These are phyloP conservation scores for Seiridium cupressi DNA, from an alignment of 2,329 filamentous ascomycete species.

Conservation along the genomic window DNA sequence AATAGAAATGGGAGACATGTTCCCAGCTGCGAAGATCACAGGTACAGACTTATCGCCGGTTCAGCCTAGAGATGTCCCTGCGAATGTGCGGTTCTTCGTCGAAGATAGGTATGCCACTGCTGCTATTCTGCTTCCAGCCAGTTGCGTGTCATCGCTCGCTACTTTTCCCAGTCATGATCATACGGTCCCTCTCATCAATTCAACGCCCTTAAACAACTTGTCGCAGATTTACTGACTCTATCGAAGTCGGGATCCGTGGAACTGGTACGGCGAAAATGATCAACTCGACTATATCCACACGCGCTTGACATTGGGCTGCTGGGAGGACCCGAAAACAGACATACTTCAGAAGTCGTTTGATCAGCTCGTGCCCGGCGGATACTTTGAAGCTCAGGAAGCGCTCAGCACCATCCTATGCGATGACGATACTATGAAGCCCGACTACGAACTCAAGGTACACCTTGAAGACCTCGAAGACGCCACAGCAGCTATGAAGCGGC, in stretches of 20 bases:
- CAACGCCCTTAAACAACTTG: neutral
- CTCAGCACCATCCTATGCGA: constrained; percentile 38
- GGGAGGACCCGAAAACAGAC: constrained; percentile 44
- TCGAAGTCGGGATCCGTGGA: constrained; percentile 10
- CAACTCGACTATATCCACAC: constrained; percentile 56
- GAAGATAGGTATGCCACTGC: constrained; percentile 53
- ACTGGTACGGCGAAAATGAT: constrained; percentile 31
- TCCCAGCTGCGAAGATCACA: constrained; percentile 56
- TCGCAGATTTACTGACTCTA: neutral
- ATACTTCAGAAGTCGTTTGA: constrained; percentile 51
- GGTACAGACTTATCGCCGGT: constrained; percentile 69
- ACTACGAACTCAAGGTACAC: constrained; percentile 38
- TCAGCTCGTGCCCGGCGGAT: constrained; percentile 50
- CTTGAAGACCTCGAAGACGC: constrained; percentile 38
- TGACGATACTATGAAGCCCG: constrained; percentile 39
- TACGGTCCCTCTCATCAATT: no score
- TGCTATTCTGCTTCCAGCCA: neutral
- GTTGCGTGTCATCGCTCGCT: neutral
- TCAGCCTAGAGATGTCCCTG: constrained; percentile 63
- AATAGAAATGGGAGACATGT: constrained; percentile 64
- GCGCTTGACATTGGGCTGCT: constrained; percentile 47
- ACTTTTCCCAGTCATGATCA: no score
- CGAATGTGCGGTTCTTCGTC: constrained; percentile 72
- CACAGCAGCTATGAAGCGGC: constrained; percentile 33
- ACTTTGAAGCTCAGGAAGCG: constrained; percentile 53